Evolutionary conservation across 2,329 filamentous ascomycete species (phyloP).

Genomic region (Paecilomyces variotii): DNA sequence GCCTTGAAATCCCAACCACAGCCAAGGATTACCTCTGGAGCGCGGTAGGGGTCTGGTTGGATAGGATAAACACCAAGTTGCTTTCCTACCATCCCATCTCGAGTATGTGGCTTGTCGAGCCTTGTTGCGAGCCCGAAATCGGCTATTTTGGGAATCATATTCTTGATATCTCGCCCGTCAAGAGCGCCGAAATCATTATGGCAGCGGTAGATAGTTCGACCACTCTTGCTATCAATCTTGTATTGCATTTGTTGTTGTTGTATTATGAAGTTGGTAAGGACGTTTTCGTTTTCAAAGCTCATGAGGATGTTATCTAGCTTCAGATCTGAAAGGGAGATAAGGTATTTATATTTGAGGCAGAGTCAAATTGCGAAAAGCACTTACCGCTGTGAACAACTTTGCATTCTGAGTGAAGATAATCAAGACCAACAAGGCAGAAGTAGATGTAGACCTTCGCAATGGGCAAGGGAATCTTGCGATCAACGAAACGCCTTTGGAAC

Average conservation of each 20-base stretch:
- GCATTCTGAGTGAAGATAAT: neutral
- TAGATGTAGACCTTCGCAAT: neutral
- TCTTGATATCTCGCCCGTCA: conserved; percentile 7
- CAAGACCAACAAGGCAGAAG: neutral
- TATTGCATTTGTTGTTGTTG: conserved; percentile 5
- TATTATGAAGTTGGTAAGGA: conserved; percentile 12
- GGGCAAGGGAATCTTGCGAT: neutral
- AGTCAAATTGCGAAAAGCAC: neutral
- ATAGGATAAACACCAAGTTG: neutral
- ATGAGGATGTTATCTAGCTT: conserved; percentile 31
- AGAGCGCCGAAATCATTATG: conserved; percentile 16
- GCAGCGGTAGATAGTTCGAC: conserved; percentile 13
- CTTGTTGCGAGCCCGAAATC: conserved; percentile 12
- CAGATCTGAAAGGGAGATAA: conserved; percentile 15
- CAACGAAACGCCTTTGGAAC: neutral
- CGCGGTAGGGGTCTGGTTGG: neutral
- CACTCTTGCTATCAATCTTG: conserved; percentile 9
- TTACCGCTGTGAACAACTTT: neutral
- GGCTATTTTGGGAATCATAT: conserved; percentile 12
- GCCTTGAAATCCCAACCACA: neutral
- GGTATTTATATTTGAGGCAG: neutral
- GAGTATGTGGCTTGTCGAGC: neutral
- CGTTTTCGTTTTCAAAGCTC: conserved; percentile 11
- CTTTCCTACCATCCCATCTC: neutral
- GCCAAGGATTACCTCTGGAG: neutral